Conservation (phyloP, 2,329 filamentous ascomycete species). For the Acarospora socialis region DNA sequence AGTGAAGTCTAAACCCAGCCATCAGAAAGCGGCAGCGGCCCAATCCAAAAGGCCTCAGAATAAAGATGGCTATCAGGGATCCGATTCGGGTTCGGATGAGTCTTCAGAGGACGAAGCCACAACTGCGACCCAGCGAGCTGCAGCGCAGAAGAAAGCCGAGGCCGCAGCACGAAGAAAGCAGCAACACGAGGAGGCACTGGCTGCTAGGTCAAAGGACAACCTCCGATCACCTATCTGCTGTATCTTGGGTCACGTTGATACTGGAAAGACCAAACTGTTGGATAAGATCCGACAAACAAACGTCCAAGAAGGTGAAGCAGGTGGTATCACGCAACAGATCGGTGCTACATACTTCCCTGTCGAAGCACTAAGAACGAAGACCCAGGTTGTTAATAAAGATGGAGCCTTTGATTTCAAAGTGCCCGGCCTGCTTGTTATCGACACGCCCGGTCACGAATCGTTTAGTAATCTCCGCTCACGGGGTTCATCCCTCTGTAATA, state of each 20-base stretch:
- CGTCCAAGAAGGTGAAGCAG: constrained; percentile 96
- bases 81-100: constrained; percentile 41
- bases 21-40: constrained; percentile 18
- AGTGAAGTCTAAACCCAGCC: constrained; percentile 15
- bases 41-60: constrained; percentile 17
- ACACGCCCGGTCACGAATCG: constrained; percentile 98
- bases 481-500: constrained; percentile 97
- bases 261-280: constrained; percentile 96
- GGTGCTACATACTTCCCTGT: constrained; percentile 98
- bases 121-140: constrained; percentile 58
- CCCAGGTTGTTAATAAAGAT: constrained; percentile 81
- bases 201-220: constrained; percentile 83
- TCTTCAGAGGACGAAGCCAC: constrained; percentile 57
- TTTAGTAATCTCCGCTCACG: constrained; percentile 96
- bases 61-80: constrained; percentile 29
- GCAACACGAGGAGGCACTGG: constrained; percentile 80
- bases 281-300: constrained; percentile 98
- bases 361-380: constrained; percentile 85
- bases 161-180: constrained; percentile 78
- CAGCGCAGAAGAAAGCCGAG: constrained; percentile 69
- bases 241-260: constrained; percentile 99
- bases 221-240: constrained; percentile 96
- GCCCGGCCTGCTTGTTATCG: constrained; percentile 88
- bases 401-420: constrained; percentile 92
- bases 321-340: constrained; percentile 98